These are phyloP conservation scores for Penicillium longicatenatum DNA, from an alignment of 495 filamentous ascomycete genomes.

Conservation along the genomic window DNA sequence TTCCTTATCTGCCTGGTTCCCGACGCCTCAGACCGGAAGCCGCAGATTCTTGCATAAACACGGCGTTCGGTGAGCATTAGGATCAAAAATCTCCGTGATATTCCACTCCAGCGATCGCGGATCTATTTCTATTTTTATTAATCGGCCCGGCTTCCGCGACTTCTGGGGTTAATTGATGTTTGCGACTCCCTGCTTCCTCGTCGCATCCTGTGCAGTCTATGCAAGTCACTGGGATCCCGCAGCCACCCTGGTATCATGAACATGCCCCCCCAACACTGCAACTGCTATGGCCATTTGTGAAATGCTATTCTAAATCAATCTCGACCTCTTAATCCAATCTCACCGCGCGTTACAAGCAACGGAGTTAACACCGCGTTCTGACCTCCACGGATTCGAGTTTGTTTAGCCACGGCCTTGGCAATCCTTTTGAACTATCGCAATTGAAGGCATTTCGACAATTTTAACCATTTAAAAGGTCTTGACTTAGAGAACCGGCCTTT, in stretches of 20 bases:
- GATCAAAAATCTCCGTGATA: not conserved
- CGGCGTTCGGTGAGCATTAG: not conserved
- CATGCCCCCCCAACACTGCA: slow-evolving; percentile 28
- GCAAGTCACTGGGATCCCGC: slow-evolving; percentile 34
- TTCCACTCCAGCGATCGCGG: not conserved
- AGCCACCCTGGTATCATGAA: slow-evolving; percentile 38
- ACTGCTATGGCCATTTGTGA: slow-evolving; percentile 34
- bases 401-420: slow-evolving; percentile 7
- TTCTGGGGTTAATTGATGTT: slow-evolving; percentile 8
- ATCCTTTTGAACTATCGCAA: not conserved
- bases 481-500: not conserved
- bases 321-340: slow-evolving; percentile 20
- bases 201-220: slow-evolving; percentile 16
- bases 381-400: slow-evolving; percentile 11
- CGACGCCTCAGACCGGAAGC: not conserved
- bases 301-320: slow-evolving; percentile 33
- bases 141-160: not conserved
- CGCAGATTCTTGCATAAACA: not conserved
- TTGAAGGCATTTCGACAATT: not conserved
- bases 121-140: not conserved
- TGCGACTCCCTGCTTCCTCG: slow-evolving; percentile 13
- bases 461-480: not conserved
- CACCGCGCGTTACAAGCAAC: slow-evolving; percentile 18
- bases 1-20: not conserved
- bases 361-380: slow-evolving; percentile 11